A percentile compares a stretch with the other conserved stretches of the same genome.
phyloP scores from a whole-genome alignment of 495 filamentous ascomycete species.

The Penicillium goetzii region DNA sequence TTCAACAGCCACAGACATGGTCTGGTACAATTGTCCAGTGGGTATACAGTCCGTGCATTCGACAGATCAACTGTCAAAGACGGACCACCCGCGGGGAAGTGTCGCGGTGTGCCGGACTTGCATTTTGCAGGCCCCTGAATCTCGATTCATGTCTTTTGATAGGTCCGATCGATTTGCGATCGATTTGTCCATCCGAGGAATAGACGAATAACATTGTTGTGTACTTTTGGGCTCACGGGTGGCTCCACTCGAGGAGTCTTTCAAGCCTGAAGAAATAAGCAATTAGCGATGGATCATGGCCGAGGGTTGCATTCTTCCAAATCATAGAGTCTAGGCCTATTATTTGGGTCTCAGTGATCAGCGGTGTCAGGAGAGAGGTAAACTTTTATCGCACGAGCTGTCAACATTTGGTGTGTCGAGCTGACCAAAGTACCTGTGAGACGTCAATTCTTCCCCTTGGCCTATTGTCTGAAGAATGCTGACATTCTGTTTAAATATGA shows the following conservation, averaged over 20 bases:
- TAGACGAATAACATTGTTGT: neutral
- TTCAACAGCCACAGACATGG: neutral
- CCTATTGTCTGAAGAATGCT: neutral
- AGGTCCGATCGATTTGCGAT: neutral
- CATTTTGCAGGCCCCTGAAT: neutral
- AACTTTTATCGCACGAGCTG: neutral
- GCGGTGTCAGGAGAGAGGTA: neutral
- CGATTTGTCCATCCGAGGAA: neutral
- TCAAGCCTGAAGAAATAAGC: neutral
- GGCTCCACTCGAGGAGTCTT: neutral
- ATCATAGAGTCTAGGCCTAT: neutral
- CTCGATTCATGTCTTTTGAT: neutral
- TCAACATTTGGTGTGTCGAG: neutral
- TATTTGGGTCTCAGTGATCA: neutral
- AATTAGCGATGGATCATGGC: neutral
- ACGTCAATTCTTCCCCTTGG: neutral
- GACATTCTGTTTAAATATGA: neutral
- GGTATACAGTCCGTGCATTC: conserved; percentile 1
- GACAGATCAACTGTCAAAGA: conserved; percentile 12
- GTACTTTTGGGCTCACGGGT: neutral
- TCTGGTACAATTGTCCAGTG: neutral
- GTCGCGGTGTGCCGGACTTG: neutral
- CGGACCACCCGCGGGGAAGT: conserved; percentile 5
- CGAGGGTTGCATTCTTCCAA: neutral
- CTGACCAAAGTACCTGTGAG: conserved; percentile 3